A percentile compares a stretch with the other conserved stretches of the same genome.
These are phyloP conservation scores for Thalia dealbata DNA, from an alignment of 176 grass and related monocot species.

Conservation along the genomic window DNA sequence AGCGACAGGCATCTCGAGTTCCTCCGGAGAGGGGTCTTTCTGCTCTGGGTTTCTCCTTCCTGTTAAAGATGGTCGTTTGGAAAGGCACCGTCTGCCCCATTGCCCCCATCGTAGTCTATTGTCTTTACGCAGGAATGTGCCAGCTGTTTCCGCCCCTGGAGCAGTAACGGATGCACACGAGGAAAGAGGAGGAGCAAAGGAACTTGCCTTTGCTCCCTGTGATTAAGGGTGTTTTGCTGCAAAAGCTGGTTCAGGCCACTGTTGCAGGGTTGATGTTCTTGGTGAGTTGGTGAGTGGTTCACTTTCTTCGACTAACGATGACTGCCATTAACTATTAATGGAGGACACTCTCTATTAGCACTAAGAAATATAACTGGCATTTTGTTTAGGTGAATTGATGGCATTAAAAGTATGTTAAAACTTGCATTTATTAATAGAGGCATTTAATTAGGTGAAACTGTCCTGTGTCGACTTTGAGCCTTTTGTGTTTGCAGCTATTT, in stretches of 20 bases:
- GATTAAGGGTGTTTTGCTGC: constrained; percentile 10
- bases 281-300: constrained; percentile 3
- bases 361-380: too few relatives aligned
- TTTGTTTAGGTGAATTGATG: too few relatives aligned
- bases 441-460: neutral
- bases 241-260: constrained; percentile 1
- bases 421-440: neutral
- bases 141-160: neutral
- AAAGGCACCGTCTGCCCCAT: neutral
- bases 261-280: constrained; percentile 1
- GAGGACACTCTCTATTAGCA: too few relatives aligned
- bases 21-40: neutral
- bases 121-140: neutral
- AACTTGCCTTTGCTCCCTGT: neutral
- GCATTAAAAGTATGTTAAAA: neutral
- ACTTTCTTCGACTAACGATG: too few relatives aligned
- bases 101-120: constrained; percentile 7
- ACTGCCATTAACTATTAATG: too few relatives aligned
- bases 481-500: neutral
- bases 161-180: neutral
- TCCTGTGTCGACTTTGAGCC: neutral
- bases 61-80: constrained; percentile 2
- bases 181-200: constrained; percentile 7
- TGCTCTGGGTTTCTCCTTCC: neutral
- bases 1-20: neutral